Evolutionary conservation across 2,329 filamentous ascomycete genomes (phyloP).

Genomic region (Westerdykella aurantiaca): DNA sequence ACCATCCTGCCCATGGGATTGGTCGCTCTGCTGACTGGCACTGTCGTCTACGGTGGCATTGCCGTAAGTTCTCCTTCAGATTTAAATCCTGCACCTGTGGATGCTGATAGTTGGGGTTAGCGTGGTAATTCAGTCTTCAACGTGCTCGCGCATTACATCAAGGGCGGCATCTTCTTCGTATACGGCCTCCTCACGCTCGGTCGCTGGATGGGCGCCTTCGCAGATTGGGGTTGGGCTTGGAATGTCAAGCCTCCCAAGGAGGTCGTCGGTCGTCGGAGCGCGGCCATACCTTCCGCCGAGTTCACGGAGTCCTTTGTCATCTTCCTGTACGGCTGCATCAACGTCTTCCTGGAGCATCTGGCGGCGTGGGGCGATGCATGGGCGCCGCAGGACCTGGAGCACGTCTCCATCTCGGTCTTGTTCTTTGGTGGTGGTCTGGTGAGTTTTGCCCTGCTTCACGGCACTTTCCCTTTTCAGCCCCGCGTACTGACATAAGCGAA

Average conservation of each 20-base stretch:
- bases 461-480: background rate
- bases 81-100: background rate
- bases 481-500: constrained; percentile 17
- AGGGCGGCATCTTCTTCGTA: constrained; percentile 93
- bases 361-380: constrained; percentile 65
- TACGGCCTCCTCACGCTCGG: constrained; percentile 82
- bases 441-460: constrained; percentile 35
- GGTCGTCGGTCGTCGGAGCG: constrained; percentile 57
- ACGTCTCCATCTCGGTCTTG: constrained; percentile 85
- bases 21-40: constrained; percentile 63
- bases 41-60: constrained; percentile 73
- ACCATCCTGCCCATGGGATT: constrained; percentile 74
- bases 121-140: constrained; percentile 67
- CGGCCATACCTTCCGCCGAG: constrained; percentile 66
- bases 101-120: constrained; percentile 38
- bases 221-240: constrained; percentile 92
- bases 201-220: constrained; percentile 84
- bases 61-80: constrained; percentile 57
- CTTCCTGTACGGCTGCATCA: constrained; percentile 80
- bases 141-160: constrained; percentile 87
- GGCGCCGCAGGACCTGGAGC: constrained; percentile 77
- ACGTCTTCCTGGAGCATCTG: constrained; percentile 89
- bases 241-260: constrained; percentile 65
- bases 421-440: constrained; percentile 90
- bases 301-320: constrained; percentile 88